These are phyloP conservation scores for Crithidia thermophila DNA, from an alignment of 208 protist genomes.

Conservation along the genomic window DNA sequence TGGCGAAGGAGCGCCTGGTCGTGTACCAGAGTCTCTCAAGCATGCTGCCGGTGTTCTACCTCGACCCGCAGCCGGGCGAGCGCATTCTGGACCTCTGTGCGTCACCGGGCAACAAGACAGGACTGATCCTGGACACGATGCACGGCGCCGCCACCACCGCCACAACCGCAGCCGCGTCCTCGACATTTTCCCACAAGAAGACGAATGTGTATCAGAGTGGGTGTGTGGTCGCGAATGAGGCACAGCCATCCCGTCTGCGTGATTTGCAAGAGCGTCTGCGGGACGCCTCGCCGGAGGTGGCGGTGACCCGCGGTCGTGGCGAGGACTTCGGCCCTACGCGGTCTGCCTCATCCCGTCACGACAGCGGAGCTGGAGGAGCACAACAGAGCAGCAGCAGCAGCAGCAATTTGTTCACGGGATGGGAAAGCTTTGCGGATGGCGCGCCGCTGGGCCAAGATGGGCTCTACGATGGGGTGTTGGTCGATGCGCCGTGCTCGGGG, in stretches of 20 bases:
- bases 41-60: slow-evolving; percentile 75
- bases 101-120: slow-evolving; percentile 82
- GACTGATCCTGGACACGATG: slow-evolving; percentile 64
- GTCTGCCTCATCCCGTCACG: slow-evolving; percentile 10
- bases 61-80: slow-evolving; percentile 69
- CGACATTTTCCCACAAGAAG: background rate
- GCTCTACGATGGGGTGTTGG: slow-evolving; percentile 86
- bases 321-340: slow-evolving; percentile 19
- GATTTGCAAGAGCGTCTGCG: slow-evolving; percentile 53
- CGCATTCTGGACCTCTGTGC: slow-evolving; percentile 86
- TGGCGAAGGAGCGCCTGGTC: slow-evolving; percentile 61
- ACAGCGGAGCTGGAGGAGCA: background rate
- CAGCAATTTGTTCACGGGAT: background rate
- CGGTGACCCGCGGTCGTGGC: slow-evolving; percentile 40
- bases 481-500: slow-evolving; percentile 95
- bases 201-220: slow-evolving; percentile 10
- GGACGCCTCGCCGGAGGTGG: slow-evolving; percentile 35
- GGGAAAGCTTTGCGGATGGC: too few relatives aligned
- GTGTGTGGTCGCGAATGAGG: slow-evolving; percentile 78
- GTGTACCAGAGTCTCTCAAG: slow-evolving; percentile 76
- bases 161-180: background rate
- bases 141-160: slow-evolving; percentile 1
- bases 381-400: background rate
- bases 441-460: background rate
- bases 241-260: slow-evolving; percentile 28